Evolutionary conservation across 148 eudicot species (phyloP).

Genomic region (Amaranthus hypochondriacus): DNA sequence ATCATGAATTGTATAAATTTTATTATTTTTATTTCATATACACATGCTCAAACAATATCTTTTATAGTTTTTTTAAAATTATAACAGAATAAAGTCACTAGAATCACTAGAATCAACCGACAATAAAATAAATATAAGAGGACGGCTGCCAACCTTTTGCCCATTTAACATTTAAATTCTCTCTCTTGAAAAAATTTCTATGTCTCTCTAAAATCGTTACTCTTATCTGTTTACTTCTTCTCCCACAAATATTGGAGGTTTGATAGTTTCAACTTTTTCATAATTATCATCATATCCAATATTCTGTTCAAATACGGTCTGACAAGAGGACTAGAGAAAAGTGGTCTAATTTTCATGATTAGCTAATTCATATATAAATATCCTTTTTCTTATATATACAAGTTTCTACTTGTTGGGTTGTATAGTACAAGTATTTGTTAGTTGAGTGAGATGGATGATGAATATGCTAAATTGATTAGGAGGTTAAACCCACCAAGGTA

Average conservation of each 20-base stretch:
- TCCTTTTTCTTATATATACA: background rate
- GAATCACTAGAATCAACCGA: background rate
- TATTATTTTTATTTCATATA: too few species aligned
- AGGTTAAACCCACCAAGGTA: constrained; percentile 93
- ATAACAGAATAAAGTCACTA: too few species aligned
- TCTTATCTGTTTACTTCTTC: constrained; percentile 13
- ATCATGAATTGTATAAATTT: too few species aligned
- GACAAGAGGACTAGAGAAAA: too few species aligned
- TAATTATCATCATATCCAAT: background rate
- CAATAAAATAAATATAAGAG: constrained; percentile 10
- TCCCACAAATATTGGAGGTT: constrained; percentile 39
- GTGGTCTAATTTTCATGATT: background rate
- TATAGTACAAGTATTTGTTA: background rate
- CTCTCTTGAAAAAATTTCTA: background rate
- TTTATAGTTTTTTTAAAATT: too few species aligned
- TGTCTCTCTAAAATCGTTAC: background rate
- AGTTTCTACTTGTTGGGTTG: background rate
- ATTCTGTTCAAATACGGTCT: too few species aligned
- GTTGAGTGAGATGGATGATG: constrained; percentile 44
- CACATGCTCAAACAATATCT: too few species aligned
- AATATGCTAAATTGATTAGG: constrained; percentile 76
- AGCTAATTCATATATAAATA: background rate
- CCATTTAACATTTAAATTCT: constrained; percentile 1
- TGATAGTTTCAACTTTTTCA: background rate
- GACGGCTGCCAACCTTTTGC: constrained; percentile 12